Percentiles rank a stretch among this genome's conserved stretches.
phyloP scores from a whole-genome alignment of 306 rosid genomes.

The Malus sieversii region DNA sequence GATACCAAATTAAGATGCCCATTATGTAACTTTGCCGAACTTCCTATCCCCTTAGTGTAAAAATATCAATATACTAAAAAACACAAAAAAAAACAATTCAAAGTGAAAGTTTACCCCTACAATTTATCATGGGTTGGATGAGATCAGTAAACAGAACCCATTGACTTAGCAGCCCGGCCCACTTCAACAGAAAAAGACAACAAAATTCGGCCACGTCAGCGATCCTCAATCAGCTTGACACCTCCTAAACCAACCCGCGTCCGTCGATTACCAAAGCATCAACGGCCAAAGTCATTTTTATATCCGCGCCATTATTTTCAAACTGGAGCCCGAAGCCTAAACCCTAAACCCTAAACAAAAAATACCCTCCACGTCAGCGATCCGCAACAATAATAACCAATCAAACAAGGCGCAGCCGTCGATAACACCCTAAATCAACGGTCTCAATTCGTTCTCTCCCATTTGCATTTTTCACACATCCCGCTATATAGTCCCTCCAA shows the following conservation, averaged over 20 bases:
- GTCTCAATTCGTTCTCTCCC: neutral
- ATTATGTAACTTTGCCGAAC: no score
- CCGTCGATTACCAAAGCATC: neutral
- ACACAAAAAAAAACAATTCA: no score
- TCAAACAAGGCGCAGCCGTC: neutral
- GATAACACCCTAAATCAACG: neutral
- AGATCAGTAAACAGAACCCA: neutral
- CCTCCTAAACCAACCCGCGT: neutral
- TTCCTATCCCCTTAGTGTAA: fast-evolving
- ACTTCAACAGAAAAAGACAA: neutral
- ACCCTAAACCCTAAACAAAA: no score
- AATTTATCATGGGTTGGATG: no score
- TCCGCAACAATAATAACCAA: neutral
- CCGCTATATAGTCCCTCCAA: neutral
- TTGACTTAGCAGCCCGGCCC: neutral
- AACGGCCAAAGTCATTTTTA: neutral
- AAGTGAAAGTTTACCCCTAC: no score
- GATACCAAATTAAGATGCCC: no score
- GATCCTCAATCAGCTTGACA: neutral
- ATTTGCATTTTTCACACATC: neutral
- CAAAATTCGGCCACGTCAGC: neutral
- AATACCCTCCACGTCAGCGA: neutral
- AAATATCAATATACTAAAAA: no score
- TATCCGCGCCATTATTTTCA: neutral
- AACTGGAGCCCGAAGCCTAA: neutral